These are phyloP conservation scores for Sambucus nigra DNA, from an alignment of 129 eudicot genomes.

Conservation along the genomic window DNA sequence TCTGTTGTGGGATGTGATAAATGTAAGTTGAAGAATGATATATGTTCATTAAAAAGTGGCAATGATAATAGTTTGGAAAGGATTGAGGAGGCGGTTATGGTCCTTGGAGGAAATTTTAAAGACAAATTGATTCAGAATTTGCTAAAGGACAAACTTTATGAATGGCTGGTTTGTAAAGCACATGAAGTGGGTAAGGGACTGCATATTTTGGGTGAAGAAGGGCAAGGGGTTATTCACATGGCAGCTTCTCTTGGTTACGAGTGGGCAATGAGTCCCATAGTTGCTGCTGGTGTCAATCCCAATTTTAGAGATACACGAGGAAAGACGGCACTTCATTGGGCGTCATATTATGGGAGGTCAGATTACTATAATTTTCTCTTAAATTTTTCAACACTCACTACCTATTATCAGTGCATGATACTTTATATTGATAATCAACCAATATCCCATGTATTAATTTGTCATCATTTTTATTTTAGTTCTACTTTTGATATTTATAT, in stretches of 20 bases:
- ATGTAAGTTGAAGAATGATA: conserved; percentile 19
- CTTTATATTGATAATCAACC: no score
- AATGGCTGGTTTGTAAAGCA: conserved; percentile 13
- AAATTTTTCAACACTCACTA: no score
- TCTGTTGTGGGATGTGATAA: conserved; percentile 18
- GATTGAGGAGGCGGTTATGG: conserved; percentile 2
- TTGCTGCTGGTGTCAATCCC: conserved; percentile 28
- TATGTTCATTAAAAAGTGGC: conserved; percentile 1
- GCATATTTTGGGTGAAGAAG: conserved; percentile 19
- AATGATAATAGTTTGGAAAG: conserved; percentile 8
- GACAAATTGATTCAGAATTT: conserved; percentile 18
- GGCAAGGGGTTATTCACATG: conserved; percentile 31
- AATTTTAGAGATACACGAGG: conserved; percentile 30
- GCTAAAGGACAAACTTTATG: conserved; percentile 32
- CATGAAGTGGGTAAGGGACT: conserved; percentile 22
- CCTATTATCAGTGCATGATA: no score
- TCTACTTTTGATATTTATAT: no score
- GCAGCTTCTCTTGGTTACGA: conserved; percentile 35
- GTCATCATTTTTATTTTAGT: no score
- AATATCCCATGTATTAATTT: no score
- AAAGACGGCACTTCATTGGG: conserved; percentile 43
- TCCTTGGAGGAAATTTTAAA: neutral
- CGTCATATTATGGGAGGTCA: conserved; percentile 31
- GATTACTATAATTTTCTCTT: neutral
- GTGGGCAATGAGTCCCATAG: conserved; percentile 25